Conservation (phyloP, 1,139 yeast species). For the Casaregolazyma suthepensis region DNA sequence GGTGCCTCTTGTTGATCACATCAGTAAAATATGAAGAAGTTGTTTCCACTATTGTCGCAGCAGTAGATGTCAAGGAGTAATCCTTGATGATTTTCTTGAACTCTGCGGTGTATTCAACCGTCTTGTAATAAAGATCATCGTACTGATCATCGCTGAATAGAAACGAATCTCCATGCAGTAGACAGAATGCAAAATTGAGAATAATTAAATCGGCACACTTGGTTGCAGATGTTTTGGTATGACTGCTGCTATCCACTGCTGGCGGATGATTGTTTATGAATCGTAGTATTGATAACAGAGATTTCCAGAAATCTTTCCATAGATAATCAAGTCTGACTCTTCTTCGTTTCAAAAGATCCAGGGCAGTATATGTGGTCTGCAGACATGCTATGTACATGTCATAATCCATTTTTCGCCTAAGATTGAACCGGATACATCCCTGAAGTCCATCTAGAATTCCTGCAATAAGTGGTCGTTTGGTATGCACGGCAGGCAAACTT, state of each 20-base stretch:
- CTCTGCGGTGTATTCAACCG: constrained; percentile 26
- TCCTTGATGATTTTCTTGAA: constrained; percentile 19
- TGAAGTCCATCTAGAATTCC: constrained; percentile 33
- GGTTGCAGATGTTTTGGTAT: constrained; percentile 12
- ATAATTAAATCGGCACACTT: constrained; percentile 24
- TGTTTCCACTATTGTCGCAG: constrained; percentile 13
- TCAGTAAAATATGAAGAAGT: constrained; percentile 2
- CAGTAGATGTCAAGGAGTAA: constrained; percentile 14
- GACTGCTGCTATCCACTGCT: constrained; percentile 5
- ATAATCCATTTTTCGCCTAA: constrained; percentile 29
- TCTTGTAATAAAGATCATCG: constrained; percentile 32
- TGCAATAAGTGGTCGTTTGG: constrained; percentile 26
- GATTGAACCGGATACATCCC: constrained; percentile 30
- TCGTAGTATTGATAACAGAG: constrained; percentile 27
- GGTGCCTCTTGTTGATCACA: constrained; percentile 1
- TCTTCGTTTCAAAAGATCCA: constrained; percentile 22
- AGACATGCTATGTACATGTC: constrained; percentile 29
- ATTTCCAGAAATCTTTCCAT: constrained; percentile 37
- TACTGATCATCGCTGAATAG: constrained; percentile 29
- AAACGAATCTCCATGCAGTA: constrained; percentile 32
- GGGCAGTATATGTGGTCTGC: constrained; percentile 23
- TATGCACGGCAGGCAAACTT: constrained; percentile 19
- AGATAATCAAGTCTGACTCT: constrained; percentile 27
- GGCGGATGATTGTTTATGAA: constrained; percentile 25
- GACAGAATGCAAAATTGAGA: constrained; percentile 26